These are phyloP conservation scores for Aspergillus fumigatiaffinis DNA, from an alignment of 2,329 filamentous ascomycete species.

Conservation along the genomic window DNA sequence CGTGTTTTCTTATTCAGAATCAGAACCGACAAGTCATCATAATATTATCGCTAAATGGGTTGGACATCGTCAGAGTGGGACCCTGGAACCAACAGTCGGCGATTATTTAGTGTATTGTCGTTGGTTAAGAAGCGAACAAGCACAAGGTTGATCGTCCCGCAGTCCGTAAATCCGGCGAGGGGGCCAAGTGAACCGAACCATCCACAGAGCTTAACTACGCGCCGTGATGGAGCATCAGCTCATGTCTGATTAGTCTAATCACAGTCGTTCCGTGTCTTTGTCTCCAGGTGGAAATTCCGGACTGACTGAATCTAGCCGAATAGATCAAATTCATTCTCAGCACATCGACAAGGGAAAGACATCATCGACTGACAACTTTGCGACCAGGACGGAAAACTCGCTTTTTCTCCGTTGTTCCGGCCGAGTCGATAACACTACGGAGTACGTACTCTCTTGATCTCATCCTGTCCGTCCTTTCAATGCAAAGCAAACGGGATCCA, in stretches of 20 bases:
- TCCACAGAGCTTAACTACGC: conserved; percentile 21
- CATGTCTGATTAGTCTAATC: conserved; percentile 2
- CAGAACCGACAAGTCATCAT: not conserved
- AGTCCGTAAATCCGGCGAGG: not conserved
- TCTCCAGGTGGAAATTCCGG: not conserved
- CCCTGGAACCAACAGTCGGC: conserved; percentile 2
- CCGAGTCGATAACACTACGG: too few relatives aligned
- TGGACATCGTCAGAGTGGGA: conserved; percentile 19
- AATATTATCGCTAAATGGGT: not conserved
- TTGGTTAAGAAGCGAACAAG: conserved; percentile 2
- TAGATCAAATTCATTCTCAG: not conserved
- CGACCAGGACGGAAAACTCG: too few relatives aligned
- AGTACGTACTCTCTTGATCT: too few relatives aligned
- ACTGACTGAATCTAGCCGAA: too few relatives aligned
- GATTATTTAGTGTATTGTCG: conserved; percentile 5
- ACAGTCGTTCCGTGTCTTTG: not conserved
- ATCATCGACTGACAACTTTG: too few relatives aligned
- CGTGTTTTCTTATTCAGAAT: not conserved
- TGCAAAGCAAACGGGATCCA: not conserved
- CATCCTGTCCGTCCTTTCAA: too few relatives aligned
- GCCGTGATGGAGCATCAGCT: conserved; percentile 13
- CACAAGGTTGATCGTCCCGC: conserved; percentile 22
- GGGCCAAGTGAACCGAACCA: conserved; percentile 15
- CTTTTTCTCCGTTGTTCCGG: too few relatives aligned
- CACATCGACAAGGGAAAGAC: not conserved